Evolutionary conservation across 805 yeast genomes (phyloP).

Genomic region (Barnettozyma siamensis): DNA sequence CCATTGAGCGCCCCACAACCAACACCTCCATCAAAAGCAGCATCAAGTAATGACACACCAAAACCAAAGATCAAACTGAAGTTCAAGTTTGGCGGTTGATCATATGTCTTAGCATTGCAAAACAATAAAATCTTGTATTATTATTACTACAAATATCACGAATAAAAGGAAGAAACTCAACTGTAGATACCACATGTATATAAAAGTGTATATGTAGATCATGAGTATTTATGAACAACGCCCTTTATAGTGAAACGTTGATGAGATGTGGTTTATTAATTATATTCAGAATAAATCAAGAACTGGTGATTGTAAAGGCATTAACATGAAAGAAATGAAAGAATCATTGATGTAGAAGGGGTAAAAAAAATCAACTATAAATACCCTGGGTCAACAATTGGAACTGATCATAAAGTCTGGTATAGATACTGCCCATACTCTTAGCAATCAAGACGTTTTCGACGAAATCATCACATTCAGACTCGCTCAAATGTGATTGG

Average conservation of each 20-base stretch:
- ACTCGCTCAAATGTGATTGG: slow-evolving; percentile 68
- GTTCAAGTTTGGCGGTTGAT: slow-evolving; percentile 8
- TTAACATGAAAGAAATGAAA: neutral
- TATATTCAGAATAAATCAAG: too few species aligned
- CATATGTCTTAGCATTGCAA: too few species aligned
- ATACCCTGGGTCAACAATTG: slow-evolving; percentile 95
- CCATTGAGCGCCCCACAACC: neutral
- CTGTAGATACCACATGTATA: too few species aligned
- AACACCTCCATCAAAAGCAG: neutral
- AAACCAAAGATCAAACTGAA: slow-evolving; percentile 14
- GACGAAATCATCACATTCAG: slow-evolving; percentile 70
- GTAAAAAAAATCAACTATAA: slow-evolving; percentile 42
- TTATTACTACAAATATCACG: too few species aligned
- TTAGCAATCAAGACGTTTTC: slow-evolving; percentile 71
- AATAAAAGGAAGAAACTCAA: too few species aligned
- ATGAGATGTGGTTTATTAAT: too few species aligned
- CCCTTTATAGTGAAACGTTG: too few species aligned
- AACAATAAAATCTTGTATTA: too few species aligned
- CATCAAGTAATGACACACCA: neutral
- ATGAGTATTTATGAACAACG: too few species aligned
- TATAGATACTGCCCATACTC: slow-evolving; percentile 82
- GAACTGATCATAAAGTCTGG: slow-evolving; percentile 90
- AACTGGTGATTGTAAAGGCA: too few species aligned
- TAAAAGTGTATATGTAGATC: too few species aligned
- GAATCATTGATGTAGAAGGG: neutral